Evolutionary conservation across 2,329 filamentous ascomycete species (phyloP), one percentile per base, ranked within the genome.

Genomic region (Monilinia aucupariae): DNA sequence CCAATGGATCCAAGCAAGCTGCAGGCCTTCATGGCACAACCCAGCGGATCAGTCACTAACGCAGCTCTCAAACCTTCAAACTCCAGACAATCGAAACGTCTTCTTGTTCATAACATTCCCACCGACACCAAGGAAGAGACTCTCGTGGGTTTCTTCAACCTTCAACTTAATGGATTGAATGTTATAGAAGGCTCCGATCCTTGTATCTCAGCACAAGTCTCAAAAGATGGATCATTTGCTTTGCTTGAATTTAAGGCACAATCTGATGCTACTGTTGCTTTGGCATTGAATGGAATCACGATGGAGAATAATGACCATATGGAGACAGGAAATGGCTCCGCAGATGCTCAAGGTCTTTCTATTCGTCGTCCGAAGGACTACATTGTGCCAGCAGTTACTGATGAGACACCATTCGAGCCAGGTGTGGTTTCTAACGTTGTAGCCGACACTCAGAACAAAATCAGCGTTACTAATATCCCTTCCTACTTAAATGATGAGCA

Each of bases 91-190:
- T 87, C 92, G 59, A 97, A 96, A 80, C 90, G 96, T 69, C 84
- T 99, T 30, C 85, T 99, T 69, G 85, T 92, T 37, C 87, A 91
- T 77, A 96, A 96, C 73, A 77, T 99, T 17, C 89, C 93, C 2
- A 72, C 82, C 1, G 82, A 80, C 30, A 82, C 83, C n/a, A 90
- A 85, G 17, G 91, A 96, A 64, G 92, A 96, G 60, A 79, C 78
- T 66, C 75, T 99, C 48, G 78, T 88, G 65, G 82, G 86, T 27
- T 99, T 97, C 78, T 97, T 99, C 82, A 99, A 99, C 73, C 81
- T 96, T 30, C 92, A 97, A 75, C 83, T 99, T 59, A 97, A 99
- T 71, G 92, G 92, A n/a, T 80, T 99, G 53, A 99, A 99, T 71
- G 89, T 97, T 43, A 85, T 96, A 59, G 87, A 91, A 68, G 87